Evolutionary conservation across 1,284 basidiomycete species (phyloP), one percentile per base, ranked within the genome.

Genomic region (Rhizoctonia solani): DNA sequence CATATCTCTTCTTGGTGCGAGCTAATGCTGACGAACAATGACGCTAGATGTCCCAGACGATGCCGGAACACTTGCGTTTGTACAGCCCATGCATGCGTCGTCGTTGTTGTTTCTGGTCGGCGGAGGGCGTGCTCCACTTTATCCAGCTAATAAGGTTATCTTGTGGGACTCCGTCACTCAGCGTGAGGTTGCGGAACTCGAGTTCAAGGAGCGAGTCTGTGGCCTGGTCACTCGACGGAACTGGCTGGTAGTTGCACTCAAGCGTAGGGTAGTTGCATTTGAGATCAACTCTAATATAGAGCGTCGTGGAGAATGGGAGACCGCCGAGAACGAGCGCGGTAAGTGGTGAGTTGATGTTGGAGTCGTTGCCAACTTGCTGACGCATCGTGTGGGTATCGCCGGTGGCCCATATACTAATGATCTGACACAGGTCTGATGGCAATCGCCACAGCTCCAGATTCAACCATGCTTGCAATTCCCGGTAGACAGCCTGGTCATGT

Each of bases 131-230:
- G 90, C 89, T 74, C 95, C 95, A n/a, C 82, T 92, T 4, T 98
- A 94, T 77, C 88, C 95, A 29, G 92, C 92, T 27, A 98, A 98
- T 80, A 98, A 97, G 80, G 91, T 95, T 52, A 83, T 97, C 66
- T 77, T 98, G 52, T 97, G 92, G 88, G 90, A 97, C 77, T 92
- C 94, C 77, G 82, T 82, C 1, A 78, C 84, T 1, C 87, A 86
- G 3, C 79, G 81, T 56, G 88, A 94, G 72, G 87, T 95, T 41
- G 92, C 90, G 29, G 92, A 96, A 76, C 83, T 98, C 63, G 94
- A 97, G 78, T 97, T 98, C 75, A 86, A 90, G 69, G 93, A 96
- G 77, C 82, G 85, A 59, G 92, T 97, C 1, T 81, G 90, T 56
- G 93, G 92, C 0, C 77, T 98, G 41, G 85, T 87, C 0, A 91